phyloP scores from a whole-genome alignment of 2,329 filamentous ascomycete species.

The Fusarium cicatricum region DNA sequence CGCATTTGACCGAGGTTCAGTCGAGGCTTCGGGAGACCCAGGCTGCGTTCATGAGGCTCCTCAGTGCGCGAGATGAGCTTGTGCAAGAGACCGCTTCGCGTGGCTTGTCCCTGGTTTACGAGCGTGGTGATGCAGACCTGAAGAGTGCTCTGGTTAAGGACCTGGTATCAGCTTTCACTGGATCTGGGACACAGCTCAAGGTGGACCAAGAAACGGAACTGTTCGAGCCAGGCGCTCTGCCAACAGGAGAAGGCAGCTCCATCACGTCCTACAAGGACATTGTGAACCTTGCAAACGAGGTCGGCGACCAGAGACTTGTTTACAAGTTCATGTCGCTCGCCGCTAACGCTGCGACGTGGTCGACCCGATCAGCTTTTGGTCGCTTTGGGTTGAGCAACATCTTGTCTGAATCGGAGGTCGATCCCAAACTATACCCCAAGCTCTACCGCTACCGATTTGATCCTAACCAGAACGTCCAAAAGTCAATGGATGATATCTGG shows the following conservation, averaged over 20 bases:
- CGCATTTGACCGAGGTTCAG: conserved; percentile 78
- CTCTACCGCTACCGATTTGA: conserved; percentile 95
- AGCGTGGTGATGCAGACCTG: conserved; percentile 83
- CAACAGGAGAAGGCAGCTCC: conserved; percentile 87
- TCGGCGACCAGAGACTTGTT: conserved; percentile 93
- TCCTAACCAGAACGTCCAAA: conserved; percentile 89
- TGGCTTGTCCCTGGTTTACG: conserved; percentile 91
- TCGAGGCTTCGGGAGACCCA: conserved; percentile 80
- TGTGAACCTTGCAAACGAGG: conserved; percentile 92
- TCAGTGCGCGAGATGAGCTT: conserved; percentile 89
- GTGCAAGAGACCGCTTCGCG: conserved; percentile 95
- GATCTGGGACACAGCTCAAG: conserved; percentile 76
- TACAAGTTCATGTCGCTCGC: conserved; percentile 99
- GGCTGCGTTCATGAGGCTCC: conserved; percentile 83
- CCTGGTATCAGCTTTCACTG: conserved; percentile 88
- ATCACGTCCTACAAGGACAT: conserved; percentile 98
- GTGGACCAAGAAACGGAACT: conserved; percentile 92
- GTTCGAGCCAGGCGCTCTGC: conserved; percentile 89
- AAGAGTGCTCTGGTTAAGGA: conserved; percentile 87
- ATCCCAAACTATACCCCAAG: conserved; percentile 95
- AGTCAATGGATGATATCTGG: conserved; percentile 99
- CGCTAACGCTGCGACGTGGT: conserved; percentile 96
- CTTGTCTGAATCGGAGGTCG: conserved; percentile 85
- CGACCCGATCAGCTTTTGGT: conserved; percentile 94
- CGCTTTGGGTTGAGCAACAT: conserved; percentile 93